Evolutionary conservation across 768 basidiomycete species (phyloP).

Genomic region (Phylloporus arenicola): DNA sequence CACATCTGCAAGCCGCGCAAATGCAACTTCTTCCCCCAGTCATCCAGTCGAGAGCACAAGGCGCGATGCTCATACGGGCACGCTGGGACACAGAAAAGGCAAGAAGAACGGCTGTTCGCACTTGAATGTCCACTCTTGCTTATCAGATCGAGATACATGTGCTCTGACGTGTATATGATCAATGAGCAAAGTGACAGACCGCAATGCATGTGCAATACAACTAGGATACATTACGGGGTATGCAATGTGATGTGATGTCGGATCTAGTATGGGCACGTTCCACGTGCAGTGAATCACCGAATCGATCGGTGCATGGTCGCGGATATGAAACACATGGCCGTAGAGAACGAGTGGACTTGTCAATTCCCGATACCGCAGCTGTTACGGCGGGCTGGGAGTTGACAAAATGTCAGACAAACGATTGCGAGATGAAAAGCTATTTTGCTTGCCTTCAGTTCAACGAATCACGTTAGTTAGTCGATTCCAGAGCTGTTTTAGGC

Average conservation of each 20-base stretch:
- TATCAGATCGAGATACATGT: slow-evolving; percentile 14
- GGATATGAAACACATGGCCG: slow-evolving; percentile 14
- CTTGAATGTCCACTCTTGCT: slow-evolving; percentile 11
- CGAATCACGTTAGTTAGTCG: slow-evolving; percentile 16
- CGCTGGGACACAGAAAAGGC: slow-evolving; percentile 67
- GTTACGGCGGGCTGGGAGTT: background rate
- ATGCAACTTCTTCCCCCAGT: slow-evolving; percentile 52
- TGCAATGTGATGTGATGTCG: slow-evolving; percentile 5
- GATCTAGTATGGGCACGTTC: slow-evolving; percentile 19
- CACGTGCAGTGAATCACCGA: slow-evolving; percentile 18
- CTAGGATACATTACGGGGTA: background rate
- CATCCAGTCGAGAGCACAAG: slow-evolving; percentile 61
- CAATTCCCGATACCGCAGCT: background rate
- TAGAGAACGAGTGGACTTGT: background rate
- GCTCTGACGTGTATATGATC: slow-evolving; percentile 5
- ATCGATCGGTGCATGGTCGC: slow-evolving; percentile 16
- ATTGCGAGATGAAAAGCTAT: background rate
- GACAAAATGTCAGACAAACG: background rate
- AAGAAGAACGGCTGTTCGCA: slow-evolving; percentile 15
- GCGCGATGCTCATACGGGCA: slow-evolving; percentile 62
- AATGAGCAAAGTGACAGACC: slow-evolving; percentile 9
- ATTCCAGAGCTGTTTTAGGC: slow-evolving; percentile 26
- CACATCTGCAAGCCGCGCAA: slow-evolving; percentile 60
- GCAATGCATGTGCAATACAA: slow-evolving; percentile 10
- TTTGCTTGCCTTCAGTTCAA: slow-evolving; percentile 13